Evolutionary conservation across 192 early-diverging fungal genomes (phyloP).

Genomic region (Podila epigama): DNA sequence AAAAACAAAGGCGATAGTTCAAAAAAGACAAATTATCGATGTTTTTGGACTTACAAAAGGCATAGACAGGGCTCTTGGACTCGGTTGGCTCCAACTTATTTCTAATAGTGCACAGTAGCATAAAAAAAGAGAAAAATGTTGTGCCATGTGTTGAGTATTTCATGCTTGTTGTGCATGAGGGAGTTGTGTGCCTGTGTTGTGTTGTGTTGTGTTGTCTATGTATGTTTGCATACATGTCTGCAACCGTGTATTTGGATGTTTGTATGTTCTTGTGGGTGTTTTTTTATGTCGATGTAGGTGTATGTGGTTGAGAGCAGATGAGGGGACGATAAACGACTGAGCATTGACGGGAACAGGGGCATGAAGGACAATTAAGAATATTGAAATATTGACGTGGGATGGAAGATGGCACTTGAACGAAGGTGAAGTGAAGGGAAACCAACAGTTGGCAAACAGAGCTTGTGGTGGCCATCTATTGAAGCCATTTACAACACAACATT

Average conservation of each 20-base stretch:
- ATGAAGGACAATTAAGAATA: neutral
- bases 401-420: too few relatives aligned
- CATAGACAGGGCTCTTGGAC: constrained; percentile 17
- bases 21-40: neutral
- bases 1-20: neutral
- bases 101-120: constrained; percentile 1
- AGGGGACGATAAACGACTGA: neutral
- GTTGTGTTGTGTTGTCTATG: neutral
- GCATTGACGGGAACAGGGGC: neutral
- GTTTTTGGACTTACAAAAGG: constrained; percentile 30
- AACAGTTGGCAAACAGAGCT: too few relatives aligned
- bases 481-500: too few relatives aligned
- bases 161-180: neutral
- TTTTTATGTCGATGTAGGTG: neutral
- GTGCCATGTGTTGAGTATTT: neutral
- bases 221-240: too few relatives aligned
- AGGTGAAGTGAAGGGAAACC: too few relatives aligned
- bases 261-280: too few relatives aligned
- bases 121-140: neutral
- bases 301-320: neutral
- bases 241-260: too few relatives aligned
- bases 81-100: constrained; percentile 7
- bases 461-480: too few relatives aligned
- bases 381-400: too few relatives aligned
- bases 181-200: neutral